phyloP scores from a whole-genome alignment of 345 rosid species.

The Ricinus communis region DNA sequence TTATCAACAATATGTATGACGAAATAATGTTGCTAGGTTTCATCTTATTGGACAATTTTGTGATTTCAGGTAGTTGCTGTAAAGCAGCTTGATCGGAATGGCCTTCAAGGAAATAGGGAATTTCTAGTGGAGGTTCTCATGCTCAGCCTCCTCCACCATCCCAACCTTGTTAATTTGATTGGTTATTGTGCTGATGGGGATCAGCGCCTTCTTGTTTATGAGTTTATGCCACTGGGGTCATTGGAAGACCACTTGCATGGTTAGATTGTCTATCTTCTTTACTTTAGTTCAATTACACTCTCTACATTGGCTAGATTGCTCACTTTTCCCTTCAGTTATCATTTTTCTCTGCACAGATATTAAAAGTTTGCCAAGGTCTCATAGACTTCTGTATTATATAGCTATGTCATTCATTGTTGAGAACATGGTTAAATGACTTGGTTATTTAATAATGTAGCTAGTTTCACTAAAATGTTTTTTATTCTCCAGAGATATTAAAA shows the following conservation, averaged over 20 bases:
- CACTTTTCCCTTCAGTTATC: too few species aligned
- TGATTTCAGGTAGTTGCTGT: slow-evolving; percentile 85
- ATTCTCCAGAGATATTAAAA: too few species aligned
- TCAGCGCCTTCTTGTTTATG: slow-evolving; percentile 94
- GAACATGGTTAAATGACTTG: background rate
- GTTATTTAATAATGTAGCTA: too few species aligned
- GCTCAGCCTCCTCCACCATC: slow-evolving; percentile 94
- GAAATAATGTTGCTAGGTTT: background rate
- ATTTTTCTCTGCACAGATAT: background rate
- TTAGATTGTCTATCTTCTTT: slow-evolving; percentile 30
- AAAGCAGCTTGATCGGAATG: slow-evolving; percentile 89
- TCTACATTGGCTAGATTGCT: background rate
- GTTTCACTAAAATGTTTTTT: too few species aligned
- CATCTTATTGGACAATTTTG: slow-evolving; percentile 5
- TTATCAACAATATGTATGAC: background rate
- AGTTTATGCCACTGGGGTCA: slow-evolving; percentile 93
- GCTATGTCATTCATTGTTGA: background rate
- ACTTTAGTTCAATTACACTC: background rate
- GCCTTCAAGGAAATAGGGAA: slow-evolving; percentile 97
- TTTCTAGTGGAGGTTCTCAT: slow-evolving; percentile 97
- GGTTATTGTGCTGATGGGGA: slow-evolving; percentile 99
- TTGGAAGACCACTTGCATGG: slow-evolving; percentile 99
- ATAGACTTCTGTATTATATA: background rate
- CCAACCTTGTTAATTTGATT: slow-evolving; percentile 89
- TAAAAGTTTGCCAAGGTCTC: background rate